Evolutionary conservation across 805 yeast species (phyloP).

Genomic region (Danielozyma ontarioensis): DNA sequence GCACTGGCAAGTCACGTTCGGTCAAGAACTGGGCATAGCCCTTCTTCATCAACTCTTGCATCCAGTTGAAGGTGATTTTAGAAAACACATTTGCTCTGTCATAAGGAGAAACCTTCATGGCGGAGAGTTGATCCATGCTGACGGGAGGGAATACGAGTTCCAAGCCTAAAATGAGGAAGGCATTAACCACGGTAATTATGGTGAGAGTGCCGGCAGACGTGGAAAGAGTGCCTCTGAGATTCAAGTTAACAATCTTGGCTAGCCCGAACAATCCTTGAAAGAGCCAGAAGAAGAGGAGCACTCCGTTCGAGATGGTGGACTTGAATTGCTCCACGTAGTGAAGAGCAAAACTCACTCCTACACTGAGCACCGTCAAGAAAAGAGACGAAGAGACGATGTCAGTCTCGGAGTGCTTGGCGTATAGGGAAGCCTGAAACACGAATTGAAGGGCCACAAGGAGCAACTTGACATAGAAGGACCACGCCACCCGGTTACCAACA

Average conservation of each 20-base stretch:
- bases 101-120: constrained; percentile 33
- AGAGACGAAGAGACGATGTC: constrained; percentile 23
- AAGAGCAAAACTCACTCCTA: constrained; percentile 48
- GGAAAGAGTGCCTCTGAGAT: constrained; percentile 27
- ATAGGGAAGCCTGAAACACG: constrained; percentile 25
- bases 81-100: constrained; percentile 70
- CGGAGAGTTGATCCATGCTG: constrained; percentile 7
- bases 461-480: constrained; percentile 41
- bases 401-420: constrained; percentile 6
- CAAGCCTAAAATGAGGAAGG: constrained; percentile 35
- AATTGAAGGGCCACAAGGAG: constrained; percentile 34
- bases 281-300: constrained; percentile 73
- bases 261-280: constrained; percentile 44
- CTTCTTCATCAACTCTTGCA: constrained; percentile 74
- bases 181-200: constrained; percentile 30
- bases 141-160: constrained; percentile 38
- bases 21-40: constrained; percentile 61
- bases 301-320: constrained; percentile 59
- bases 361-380: constrained; percentile 31
- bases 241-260: constrained; percentile 38
- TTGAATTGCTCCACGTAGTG: constrained; percentile 73
- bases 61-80: constrained; percentile 80
- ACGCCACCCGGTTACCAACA: constrained; percentile 23
- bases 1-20: constrained; percentile 68
- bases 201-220: constrained; percentile 18